These are phyloP conservation scores for Plasmodium cynomolgi DNA, from an alignment of 169 alveolate genomes.

Conservation along the genomic window DNA sequence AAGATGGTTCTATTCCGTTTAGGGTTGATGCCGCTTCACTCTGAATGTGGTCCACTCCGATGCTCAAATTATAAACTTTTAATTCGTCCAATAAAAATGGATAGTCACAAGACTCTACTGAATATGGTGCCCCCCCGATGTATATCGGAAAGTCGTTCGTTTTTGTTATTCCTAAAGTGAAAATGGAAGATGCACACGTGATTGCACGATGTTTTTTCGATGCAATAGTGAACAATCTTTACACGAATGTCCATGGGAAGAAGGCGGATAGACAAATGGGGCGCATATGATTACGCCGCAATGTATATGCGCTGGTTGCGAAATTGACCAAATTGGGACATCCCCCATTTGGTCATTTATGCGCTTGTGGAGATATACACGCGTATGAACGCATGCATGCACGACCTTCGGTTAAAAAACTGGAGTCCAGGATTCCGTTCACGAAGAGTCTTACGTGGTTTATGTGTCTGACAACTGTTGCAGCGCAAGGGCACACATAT, in stretches of 20 bases:
- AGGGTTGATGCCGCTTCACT: conserved; percentile 84
- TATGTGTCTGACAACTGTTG: conserved; percentile 60
- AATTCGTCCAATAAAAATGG: conserved; percentile 90
- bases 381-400: background rate
- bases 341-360: background rate
- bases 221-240: background rate
- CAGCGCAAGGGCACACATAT: background rate
- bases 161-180: conserved; percentile 76
- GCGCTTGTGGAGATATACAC: background rate
- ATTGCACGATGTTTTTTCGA: background rate
- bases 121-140: conserved; percentile 89
- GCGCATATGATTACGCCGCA: background rate
- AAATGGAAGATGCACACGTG: background rate
- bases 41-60: conserved; percentile 84
- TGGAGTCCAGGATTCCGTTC: conserved; percentile 60
- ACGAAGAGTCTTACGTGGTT: conserved; percentile 64
- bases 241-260: background rate
- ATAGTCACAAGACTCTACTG: conserved; percentile 85
- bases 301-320: background rate
- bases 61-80: conserved; percentile 81
- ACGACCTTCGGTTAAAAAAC: conserved; percentile 69
- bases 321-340: background rate
- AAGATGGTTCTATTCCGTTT: conserved; percentile 91
- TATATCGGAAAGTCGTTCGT: conserved; percentile 88
- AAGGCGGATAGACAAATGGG: background rate